Percentiles rank a stretch among this genome's conserved stretches.
These are phyloP conservation scores for Meyerozyma smithsonii DNA, from an alignment of 1,139 yeast species.

Conservation along the genomic window DNA sequence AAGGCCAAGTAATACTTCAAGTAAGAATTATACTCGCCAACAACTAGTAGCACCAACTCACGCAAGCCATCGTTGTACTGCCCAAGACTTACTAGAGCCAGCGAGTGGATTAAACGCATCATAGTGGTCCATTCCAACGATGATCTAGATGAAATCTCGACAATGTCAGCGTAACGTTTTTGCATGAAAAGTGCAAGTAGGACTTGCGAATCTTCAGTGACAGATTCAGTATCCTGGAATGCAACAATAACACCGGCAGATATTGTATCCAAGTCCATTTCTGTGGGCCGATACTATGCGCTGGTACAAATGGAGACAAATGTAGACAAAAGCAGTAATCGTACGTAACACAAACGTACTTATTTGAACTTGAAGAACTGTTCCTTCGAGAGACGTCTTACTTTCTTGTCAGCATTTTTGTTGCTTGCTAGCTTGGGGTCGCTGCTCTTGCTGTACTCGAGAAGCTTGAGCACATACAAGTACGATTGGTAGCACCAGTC, in stretches of 20 bases:
- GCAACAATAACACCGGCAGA: neutral
- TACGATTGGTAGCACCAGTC: slow-evolving; percentile 29
- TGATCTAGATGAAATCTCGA: neutral
- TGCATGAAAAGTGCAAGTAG: neutral
- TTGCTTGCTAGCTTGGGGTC: slow-evolving; percentile 32
- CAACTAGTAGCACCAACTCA: neutral
- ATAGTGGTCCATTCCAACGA: neutral
- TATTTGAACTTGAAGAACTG: slow-evolving; percentile 6
- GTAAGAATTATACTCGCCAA: neutral
- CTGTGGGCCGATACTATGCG: no score
- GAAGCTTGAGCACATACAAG: slow-evolving; percentile 25
- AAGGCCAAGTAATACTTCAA: neutral
- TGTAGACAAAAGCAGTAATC: neutral
- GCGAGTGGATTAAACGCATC: neutral
- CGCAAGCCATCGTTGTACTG: neutral
- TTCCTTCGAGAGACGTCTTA: slow-evolving; percentile 15
- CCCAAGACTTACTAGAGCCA: neutral
- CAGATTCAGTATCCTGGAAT: neutral
- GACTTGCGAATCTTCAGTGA: neutral
- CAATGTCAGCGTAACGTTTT: neutral
- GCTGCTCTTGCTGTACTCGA: slow-evolving; percentile 20
- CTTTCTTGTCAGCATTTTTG: slow-evolving; percentile 23
- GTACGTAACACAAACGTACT: neutral
- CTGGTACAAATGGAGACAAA: no score
- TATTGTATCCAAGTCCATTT: neutral